A percentile compares a stretch with the other conserved stretches of the same genome.
Conservation (phyloP, 192 early-diverging fungal species). For the Fimicolochytrium jonesii region DNA sequence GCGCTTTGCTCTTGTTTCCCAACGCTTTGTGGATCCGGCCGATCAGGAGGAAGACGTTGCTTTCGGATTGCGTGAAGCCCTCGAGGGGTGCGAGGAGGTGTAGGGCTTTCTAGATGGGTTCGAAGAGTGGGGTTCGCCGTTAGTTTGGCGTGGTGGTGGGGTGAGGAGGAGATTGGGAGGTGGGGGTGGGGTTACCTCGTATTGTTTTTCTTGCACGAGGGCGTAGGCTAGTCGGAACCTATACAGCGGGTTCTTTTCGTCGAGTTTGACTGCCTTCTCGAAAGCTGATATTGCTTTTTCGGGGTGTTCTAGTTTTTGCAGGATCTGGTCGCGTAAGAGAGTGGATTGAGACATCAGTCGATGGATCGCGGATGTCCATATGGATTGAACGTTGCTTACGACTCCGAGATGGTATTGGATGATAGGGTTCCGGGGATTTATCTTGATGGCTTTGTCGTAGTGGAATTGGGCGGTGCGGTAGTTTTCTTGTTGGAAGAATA, state of each 20-base stretch:
- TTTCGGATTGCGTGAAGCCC: conserved; percentile 59
- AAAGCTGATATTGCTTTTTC: conserved; percentile 58
- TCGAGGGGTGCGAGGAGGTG: conserved; percentile 50
- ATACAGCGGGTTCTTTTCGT: conserved; percentile 53
- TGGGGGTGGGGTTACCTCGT: no score
- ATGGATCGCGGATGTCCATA: no score
- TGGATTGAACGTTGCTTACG: no score
- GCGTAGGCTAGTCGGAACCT: conserved; percentile 67
- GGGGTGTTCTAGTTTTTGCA: conserved; percentile 44
- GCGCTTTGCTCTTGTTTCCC: conserved; percentile 48
- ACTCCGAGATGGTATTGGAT: conserved; percentile 68
- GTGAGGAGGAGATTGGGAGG: no score
- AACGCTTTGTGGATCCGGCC: conserved; percentile 54
- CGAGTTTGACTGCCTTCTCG: conserved; percentile 51
- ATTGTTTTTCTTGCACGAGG: conserved; percentile 53
- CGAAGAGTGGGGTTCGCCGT: no score
- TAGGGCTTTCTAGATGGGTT: conserved; percentile 63
- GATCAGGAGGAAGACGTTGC: conserved; percentile 59
- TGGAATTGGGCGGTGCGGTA: conserved; percentile 67
- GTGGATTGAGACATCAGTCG: no score
- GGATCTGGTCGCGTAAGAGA: conserved; percentile 1
- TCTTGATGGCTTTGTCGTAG: conserved; percentile 63
- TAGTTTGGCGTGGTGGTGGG: no score
- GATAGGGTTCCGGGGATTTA: conserved; percentile 71
- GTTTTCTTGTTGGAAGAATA: conserved; percentile 71